Evolutionary conservation across 2,329 filamentous ascomycete genomes (phyloP), one percentile per base, ranked within the genome.

Genomic region (Blumeriella jaapii): DNA sequence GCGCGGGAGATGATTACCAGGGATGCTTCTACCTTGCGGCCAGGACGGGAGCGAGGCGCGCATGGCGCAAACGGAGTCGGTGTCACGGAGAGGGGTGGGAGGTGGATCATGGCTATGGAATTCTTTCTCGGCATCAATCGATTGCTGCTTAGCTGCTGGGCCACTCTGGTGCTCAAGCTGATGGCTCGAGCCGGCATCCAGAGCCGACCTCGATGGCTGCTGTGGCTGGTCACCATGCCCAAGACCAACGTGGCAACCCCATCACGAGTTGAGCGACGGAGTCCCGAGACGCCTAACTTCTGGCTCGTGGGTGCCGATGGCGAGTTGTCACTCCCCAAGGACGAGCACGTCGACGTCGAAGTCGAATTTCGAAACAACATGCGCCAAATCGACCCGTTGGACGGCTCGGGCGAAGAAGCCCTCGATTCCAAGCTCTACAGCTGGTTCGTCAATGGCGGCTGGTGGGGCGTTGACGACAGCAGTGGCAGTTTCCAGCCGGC

Each of bases 401-500:
- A 59, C 30, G 55, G 61, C 11, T 45, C 63, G 5, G 62, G 75
- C 25, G 82, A 91, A 48, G 69, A 71, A 17, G 71, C 73, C 24
- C 63, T 95, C 2, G 80, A 89, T 45, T 67, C 69, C 2, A 78
- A 75, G 39, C 62, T 95, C 2, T 96, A 95, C 55, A 65, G 67
- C 18, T 91, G 87, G 73, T 96, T 85, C 82, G 75, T 81, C 34
- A 65, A 68, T 35, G 85, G 84, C 13, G 85, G 83, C 6, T 82
- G 82, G 62, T 95, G 85, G 77, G 87, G 89, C 1, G 77, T 78
- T 11, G 67, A 78, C 19, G 89, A 96, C 55, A 67, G 68, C 4
- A 94, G 83, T 51, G 82, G 82, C 17, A 81, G 89, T 43, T 96
- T 87, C 55, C 57, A 65, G 19, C 78, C 78, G 1, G 51, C 58